Conservation (phyloP, 441 rosid genomes). For the Manihot esculenta region DNA sequence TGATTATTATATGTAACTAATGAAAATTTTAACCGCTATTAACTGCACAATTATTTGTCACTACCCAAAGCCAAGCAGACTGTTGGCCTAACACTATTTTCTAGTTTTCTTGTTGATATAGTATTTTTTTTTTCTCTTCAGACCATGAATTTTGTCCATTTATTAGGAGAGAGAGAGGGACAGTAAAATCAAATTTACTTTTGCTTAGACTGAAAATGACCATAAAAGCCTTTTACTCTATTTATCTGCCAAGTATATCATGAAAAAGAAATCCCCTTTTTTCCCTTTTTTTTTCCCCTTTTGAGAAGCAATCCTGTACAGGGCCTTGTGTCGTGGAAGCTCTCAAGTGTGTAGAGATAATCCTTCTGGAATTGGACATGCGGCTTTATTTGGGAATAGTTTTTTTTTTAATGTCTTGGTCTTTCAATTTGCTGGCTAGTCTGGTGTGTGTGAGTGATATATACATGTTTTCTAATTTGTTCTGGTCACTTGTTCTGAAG, state of each 20-base stretch:
- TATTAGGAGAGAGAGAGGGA: not conserved
- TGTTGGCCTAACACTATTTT: not conserved
- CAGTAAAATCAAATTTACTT: not conserved
- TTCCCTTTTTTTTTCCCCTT: too few relatives aligned
- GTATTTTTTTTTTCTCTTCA: not conserved
- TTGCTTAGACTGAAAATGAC: not conserved
- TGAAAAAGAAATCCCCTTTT: too few relatives aligned
- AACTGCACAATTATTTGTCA: not conserved
- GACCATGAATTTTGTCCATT: not conserved
- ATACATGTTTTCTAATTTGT: conserved; percentile 10
- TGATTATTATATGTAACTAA: not conserved
- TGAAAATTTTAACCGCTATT: not conserved
- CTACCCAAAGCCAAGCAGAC: too few relatives aligned
- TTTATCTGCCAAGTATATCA: not conserved
- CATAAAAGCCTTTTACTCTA: not conserved
- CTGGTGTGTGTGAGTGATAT: too few relatives aligned
- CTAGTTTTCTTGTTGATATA: not conserved
- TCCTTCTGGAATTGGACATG: not conserved
- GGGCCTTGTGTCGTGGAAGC: not conserved
- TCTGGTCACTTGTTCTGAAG: conserved; percentile 35
- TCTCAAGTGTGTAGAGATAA: not conserved
- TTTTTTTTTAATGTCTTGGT: conserved; percentile 6
- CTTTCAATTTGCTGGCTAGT: not conserved
- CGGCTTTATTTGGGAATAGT: not conserved
- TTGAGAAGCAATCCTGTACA: not conserved